Evolutionary conservation across 2,329 filamentous ascomycete genomes (phyloP), one percentile per base, ranked within the genome.

Genomic region (Talaromyces amestolkiae): DNA sequence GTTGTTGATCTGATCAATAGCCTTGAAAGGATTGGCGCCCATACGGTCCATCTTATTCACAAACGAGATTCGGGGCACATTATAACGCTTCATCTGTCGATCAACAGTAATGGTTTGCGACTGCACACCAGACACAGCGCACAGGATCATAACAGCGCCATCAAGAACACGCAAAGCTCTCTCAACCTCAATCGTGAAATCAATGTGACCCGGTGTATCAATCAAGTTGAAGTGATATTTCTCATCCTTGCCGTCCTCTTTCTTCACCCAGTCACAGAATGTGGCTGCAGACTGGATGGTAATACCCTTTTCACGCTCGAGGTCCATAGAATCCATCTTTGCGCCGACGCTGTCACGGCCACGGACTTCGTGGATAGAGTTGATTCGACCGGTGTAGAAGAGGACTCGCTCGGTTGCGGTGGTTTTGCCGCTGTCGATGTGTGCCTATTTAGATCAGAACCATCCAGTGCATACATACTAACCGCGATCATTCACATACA

Each of bases 1-100:
- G 73, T 89, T 87, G 82, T 97, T 97, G 84, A 99, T 98, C 81
- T 97, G 93, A 47, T 99, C 94, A 65, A 99, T 89, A 9, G 93
- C 93, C 81, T 96, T 97, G 88, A 93, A 99, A 9, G 95, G 95
- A 77, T 99, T 98, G 69, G 95, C 92, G 67, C 95, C 95, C 91
- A 97, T 97, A 70, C 95, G 90, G 76, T 99, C 95, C 94, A 99
- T 98, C 85, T 99, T 99, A 84, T 99, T 99, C 77, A 99, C 88
- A 75, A 99, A 99, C 63, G 91, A 96, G 77, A 99, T 89, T 72
- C 95, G 87, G 67, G 95, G 95, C 68, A 99, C 89, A 76, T 98
- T 94, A 84, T 99, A 99, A 71, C 95, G 89, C 83, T 93, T 92
- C 95, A 99, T 99, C 83, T 99, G 95, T 72, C 95, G 87, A 79